Evolutionary conservation across 257 asterid genomes (phyloP).

Genomic region (Marsdenia floribunda): DNA sequence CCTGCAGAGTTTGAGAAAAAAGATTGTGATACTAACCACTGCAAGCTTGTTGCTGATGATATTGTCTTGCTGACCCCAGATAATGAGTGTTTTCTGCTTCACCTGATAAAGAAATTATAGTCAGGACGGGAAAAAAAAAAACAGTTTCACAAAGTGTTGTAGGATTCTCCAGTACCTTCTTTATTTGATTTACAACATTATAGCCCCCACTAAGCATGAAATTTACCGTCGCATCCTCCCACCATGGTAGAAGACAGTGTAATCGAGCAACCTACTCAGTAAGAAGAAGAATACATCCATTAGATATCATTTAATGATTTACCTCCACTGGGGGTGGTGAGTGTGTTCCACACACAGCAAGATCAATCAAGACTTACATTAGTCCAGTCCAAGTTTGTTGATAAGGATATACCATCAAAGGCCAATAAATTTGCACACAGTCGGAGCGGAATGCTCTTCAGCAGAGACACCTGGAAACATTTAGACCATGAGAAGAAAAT

Average conservation of each 20-base stretch:
- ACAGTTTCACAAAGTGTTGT: background rate
- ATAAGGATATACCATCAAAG: conserved; percentile 47
- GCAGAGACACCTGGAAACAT: conserved; percentile 48
- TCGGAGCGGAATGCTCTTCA: conserved; percentile 66
- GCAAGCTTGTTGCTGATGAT: conserved; percentile 45
- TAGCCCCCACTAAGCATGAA: conserved; percentile 80
- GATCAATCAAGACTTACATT: conserved; percentile 35
- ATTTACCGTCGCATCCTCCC: conserved; percentile 71
- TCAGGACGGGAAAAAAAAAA: background rate
- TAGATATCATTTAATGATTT: background rate
- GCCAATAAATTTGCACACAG: conserved; percentile 49
- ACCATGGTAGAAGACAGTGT: conserved; percentile 81
- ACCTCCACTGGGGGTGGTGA: background rate
- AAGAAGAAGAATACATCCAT: conserved; percentile 13
- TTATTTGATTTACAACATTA: conserved; percentile 47
- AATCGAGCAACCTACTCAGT: conserved; percentile 60
- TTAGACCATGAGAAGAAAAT: background rate
- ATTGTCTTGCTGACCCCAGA: conserved; percentile 55
- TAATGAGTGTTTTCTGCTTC: conserved; percentile 48
- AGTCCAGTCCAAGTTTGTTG: conserved; percentile 53
- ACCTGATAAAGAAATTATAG: conserved; percentile 36
- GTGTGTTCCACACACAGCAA: background rate
- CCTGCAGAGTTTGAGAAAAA: background rate
- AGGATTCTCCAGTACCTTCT: conserved; percentile 27
- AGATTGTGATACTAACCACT: conserved; percentile 32